Evolutionary conservation across 768 basidiomycete genomes (phyloP).

Genomic region (Hypsizygus marmoreus): DNA sequence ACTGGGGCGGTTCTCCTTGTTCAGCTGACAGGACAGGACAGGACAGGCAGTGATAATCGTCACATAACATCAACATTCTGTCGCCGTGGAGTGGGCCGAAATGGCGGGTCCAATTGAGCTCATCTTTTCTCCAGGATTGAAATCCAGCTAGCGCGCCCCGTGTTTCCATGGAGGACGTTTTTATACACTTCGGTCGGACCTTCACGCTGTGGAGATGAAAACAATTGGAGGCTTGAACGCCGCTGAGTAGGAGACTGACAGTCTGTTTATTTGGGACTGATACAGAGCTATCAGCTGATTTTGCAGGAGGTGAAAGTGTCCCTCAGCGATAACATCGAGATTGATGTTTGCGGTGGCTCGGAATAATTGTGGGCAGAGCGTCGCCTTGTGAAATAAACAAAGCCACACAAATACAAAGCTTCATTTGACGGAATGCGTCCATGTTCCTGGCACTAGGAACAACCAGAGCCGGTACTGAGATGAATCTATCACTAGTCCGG

Average conservation of each 20-base stretch:
- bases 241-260: background rate
- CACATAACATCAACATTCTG: too few species aligned
- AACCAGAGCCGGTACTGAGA: too few species aligned
- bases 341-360: conserved; percentile 2
- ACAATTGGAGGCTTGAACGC: background rate
- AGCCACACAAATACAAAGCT: too few species aligned
- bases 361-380: too few species aligned
- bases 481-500: background rate
- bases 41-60: too few species aligned
- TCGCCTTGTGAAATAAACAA: too few species aligned
- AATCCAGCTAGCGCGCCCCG: background rate
- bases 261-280: background rate
- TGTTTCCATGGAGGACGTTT: background rate
- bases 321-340: conserved; percentile 7
- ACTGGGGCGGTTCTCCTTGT: too few species aligned
- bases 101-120: background rate
- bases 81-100: background rate
- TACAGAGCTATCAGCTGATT: conserved; percentile 1
- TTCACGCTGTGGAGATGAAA: background rate
- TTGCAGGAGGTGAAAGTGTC: background rate
- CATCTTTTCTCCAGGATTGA: background rate
- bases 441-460: too few species aligned
- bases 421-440: too few species aligned
- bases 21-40: background rate
- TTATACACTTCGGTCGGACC: conserved; percentile 3